phyloP scores from a whole-genome alignment of 305 asterid species.

The Solanum hybrid region DNA sequence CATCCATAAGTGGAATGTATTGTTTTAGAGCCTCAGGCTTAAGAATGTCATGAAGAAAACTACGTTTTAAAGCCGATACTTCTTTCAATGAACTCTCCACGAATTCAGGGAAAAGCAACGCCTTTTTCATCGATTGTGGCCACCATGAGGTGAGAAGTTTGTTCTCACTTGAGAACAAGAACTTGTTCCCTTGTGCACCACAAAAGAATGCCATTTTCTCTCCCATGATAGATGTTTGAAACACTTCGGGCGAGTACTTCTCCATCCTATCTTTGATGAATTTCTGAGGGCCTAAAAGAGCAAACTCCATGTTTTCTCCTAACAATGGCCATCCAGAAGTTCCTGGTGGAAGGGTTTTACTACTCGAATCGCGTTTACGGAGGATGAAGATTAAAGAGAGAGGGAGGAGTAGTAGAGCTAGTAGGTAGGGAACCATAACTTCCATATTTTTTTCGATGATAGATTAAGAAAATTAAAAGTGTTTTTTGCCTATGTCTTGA shows the following conservation, averaged over 20 bases:
- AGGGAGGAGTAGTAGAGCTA: slow-evolving; percentile 1
- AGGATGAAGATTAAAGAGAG: slow-evolving; percentile 3
- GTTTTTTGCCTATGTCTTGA: not conserved
- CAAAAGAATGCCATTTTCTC: slow-evolving; percentile 23
- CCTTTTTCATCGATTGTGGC: slow-evolving; percentile 22
- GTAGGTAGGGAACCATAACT: not conserved
- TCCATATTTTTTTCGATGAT: not conserved
- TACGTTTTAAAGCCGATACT: not conserved
- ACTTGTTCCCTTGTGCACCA: slow-evolving; percentile 25
- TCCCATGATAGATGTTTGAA: slow-evolving; percentile 16
- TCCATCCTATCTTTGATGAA: slow-evolving; percentile 17
- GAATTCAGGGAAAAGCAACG: slow-evolving; percentile 11
- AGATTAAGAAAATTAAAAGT: not conserved
- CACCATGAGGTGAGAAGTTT: slow-evolving; percentile 22
- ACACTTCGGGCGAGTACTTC: slow-evolving; percentile 16
- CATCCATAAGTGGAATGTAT: slow-evolving; percentile 15
- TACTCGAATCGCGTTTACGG: not conserved
- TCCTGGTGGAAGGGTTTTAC: slow-evolving; percentile 10
- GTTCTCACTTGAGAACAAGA: slow-evolving; percentile 16
- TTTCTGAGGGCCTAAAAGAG: slow-evolving; percentile 12
- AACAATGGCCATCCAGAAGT: slow-evolving; percentile 21
- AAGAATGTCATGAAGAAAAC: slow-evolving; percentile 19
- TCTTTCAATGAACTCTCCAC: slow-evolving; percentile 9
- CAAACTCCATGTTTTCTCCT: slow-evolving; percentile 23
- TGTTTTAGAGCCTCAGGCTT: slow-evolving; percentile 17